Conservation (phyloP, 306 rosid species). For the Cucumis melo region DNA sequence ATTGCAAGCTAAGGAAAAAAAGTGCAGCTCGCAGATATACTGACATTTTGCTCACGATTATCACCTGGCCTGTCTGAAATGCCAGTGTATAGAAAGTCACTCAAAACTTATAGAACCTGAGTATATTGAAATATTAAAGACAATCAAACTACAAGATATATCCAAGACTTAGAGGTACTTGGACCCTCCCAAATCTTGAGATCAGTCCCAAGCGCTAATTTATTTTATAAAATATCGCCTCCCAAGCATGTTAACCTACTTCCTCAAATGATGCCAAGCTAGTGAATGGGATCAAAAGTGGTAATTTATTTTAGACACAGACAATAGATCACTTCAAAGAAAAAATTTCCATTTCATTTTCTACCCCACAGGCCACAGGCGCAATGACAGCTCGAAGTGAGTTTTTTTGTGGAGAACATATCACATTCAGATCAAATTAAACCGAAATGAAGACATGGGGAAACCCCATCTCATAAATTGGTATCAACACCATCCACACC, state of each 20-base stretch:
- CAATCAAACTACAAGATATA: too few relatives aligned
- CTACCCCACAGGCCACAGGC: background rate
- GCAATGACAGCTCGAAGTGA: background rate
- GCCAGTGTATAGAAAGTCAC: background rate
- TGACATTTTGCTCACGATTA: background rate
- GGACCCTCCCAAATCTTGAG: too few relatives aligned
- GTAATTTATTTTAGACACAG: background rate
- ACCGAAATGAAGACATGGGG: background rate
- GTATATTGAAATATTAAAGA: too few relatives aligned
- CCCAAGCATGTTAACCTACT: background rate
- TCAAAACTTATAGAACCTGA: too few relatives aligned
- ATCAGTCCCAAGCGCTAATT: too few relatives aligned
- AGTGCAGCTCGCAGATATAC: background rate
- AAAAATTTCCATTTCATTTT: background rate
- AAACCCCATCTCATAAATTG: background rate
- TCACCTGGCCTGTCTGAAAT: background rate
- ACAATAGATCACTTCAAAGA: background rate
- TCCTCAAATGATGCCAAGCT: background rate
- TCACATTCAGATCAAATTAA: background rate
- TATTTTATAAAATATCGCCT: too few relatives aligned
- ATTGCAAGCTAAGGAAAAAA: background rate
- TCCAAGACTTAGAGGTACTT: too few relatives aligned
- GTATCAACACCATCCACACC: background rate
- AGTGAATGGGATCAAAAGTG: background rate
- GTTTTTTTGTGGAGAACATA: background rate